Evolutionary conservation across 345 rosid genomes (phyloP).

Genomic region (Anastatica hierochuntica): DNA sequence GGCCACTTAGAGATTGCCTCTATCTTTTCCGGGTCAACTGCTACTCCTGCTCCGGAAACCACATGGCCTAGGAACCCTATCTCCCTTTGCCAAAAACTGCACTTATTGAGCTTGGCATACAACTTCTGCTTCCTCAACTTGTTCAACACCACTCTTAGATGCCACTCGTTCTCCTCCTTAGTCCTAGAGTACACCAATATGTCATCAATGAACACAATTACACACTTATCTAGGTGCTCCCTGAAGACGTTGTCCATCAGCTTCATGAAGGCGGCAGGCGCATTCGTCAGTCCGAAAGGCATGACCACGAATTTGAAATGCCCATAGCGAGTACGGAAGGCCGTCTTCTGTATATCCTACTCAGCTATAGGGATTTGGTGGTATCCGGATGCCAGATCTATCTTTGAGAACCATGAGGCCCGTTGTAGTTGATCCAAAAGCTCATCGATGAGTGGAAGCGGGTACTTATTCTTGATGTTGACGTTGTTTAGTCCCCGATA

Average conservation of each 20-base stretch:
- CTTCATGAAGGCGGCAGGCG: background rate
- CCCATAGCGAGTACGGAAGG: background rate
- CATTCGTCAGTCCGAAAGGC: background rate
- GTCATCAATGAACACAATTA: background rate
- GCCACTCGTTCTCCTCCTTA: background rate
- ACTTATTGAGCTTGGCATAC: background rate
- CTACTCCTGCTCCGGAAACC: background rate
- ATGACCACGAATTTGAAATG: background rate
- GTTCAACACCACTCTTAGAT: background rate
- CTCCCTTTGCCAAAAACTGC: background rate
- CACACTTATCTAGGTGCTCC: background rate
- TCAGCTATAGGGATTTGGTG: background rate
- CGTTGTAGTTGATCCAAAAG: background rate
- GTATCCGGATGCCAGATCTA: background rate
- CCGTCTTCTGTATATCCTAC: background rate
- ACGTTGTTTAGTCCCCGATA: background rate
- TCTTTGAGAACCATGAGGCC: background rate
- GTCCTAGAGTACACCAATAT: background rate
- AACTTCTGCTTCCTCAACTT: background rate
- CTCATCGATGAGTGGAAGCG: background rate
- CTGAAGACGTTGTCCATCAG: background rate
- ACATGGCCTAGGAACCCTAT: background rate
- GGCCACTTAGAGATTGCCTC: background rate
- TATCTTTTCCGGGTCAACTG: background rate
- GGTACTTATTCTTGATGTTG: background rate